phyloP scores from a whole-genome alignment of 768 basidiomycete genomes.

The Suillus subalutaceus region DNA sequence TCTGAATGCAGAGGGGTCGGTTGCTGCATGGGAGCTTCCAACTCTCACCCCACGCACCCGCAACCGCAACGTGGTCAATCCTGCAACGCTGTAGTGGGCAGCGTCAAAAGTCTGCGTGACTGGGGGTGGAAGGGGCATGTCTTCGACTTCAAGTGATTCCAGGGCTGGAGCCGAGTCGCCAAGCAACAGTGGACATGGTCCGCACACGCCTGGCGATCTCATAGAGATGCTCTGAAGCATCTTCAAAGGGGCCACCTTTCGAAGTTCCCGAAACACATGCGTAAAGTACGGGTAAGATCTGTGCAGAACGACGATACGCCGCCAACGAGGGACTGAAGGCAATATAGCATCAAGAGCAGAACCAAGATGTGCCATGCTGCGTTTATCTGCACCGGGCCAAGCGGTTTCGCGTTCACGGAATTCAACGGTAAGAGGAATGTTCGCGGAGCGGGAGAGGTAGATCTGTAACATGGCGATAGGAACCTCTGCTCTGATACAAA shows the following conservation, averaged over 20 bases:
- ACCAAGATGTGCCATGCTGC: slow-evolving; percentile 5
- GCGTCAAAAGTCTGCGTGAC: slow-evolving; percentile 7
- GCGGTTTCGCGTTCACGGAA: slow-evolving; percentile 4
- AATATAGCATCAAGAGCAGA: neutral
- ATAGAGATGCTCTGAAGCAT: slow-evolving; percentile 9
- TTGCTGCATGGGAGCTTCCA: slow-evolving; percentile 8
- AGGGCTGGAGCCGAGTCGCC: slow-evolving; percentile 3
- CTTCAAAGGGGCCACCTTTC: slow-evolving; percentile 1
- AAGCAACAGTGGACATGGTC: slow-evolving; percentile 3
- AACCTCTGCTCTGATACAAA: slow-evolving; percentile 8
- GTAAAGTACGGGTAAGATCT: slow-evolving; percentile 9
- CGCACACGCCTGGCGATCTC: slow-evolving; percentile 1
- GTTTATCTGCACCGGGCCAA: slow-evolving; percentile 6
- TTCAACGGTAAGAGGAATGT: slow-evolving; percentile 3
- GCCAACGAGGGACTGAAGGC: slow-evolving; percentile 7
- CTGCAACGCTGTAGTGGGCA: slow-evolving; percentile 8
- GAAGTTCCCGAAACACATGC: slow-evolving; percentile 7
- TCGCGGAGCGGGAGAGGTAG: slow-evolving; percentile 1
- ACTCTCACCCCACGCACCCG: neutral
- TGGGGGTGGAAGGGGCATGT: slow-evolving; percentile 9
- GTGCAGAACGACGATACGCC: slow-evolving; percentile 4
- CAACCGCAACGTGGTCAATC: slow-evolving; percentile 6
- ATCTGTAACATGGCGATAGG: neutral
- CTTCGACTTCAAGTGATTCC: slow-evolving; percentile 5
- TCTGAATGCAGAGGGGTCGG: slow-evolving; percentile 9